Base-by-base conservation (phyloP, 2,329 filamentous ascomycete genomes). In the Sarocladiaceae sp. region DNA sequence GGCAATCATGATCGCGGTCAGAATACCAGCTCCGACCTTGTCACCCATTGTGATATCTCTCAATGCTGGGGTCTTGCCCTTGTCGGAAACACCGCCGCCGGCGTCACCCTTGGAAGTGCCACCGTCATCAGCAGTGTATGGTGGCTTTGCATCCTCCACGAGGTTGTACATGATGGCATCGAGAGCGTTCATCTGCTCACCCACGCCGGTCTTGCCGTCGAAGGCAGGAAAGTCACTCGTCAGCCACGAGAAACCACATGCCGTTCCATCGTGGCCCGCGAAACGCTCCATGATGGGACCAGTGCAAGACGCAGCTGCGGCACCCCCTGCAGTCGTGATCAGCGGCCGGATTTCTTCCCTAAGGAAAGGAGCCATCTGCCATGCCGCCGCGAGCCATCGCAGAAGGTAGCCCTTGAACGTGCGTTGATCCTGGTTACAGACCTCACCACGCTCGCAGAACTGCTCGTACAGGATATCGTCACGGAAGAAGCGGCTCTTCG, bases 401-500 rank as follows among this genome's bases (percentile, higher is more conserved):
- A 81, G 69, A 23, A 90, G 73, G 65, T 89, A 90, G 11, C 84
- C 87, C 70, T 91, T 91, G 80, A 90, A 91, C 46, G 78, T 83
- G 60, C 79, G 78, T 70, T 90, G 86, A 65, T 91, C 87, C 56
- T 76, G 76, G 69, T 89, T 80, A 74, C 88, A 92, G 23, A 72
- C 73, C 52, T 71, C 68, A 53, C 67, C 67, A 7, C 66, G 68
- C 70, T 91, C 87, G 70, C 88, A 92, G 26, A 80, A 78, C 56
- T 75, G 74, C 69, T 91, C 87, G 60, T 75, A 79, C 64, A 88
- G 77, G 63, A 90, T 42, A n/a, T 33, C 61, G 26, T 66, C 55
- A 39, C 64, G 60, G 60, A 80, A 76, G 70, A 90, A 90, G 54
- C 79, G 76, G 2, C 64, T 64, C 25, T 69, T 66, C 1, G 76